Evolutionary conservation across 2,329 filamentous ascomycete species (phyloP).

Genomic region (Alternaria hordeiaustralica): DNA sequence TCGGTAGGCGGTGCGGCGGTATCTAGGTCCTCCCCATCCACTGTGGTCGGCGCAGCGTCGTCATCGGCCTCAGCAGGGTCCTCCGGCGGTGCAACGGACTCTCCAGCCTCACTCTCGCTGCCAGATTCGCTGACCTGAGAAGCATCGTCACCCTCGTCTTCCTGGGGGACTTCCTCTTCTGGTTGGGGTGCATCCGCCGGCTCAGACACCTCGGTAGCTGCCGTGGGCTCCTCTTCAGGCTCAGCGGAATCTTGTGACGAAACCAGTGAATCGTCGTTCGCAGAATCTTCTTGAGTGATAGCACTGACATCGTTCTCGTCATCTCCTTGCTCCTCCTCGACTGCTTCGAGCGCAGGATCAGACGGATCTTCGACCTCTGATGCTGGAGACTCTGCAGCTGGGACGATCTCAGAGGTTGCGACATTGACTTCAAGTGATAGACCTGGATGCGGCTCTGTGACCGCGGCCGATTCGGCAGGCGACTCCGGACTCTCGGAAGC

Average conservation of each 20-base stretch:
- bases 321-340: background rate
- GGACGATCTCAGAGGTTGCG: conserved; percentile 2
- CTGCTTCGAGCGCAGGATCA: background rate
- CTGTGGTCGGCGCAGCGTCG: background rate
- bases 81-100: background rate
- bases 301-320: background rate
- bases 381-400: background rate
- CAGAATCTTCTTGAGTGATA: background rate
- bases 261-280: background rate
- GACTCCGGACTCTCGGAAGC: background rate
- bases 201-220: conserved; percentile 2
- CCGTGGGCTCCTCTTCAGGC: conserved; percentile 1
- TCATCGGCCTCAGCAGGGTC: background rate
- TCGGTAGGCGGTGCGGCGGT: background rate
- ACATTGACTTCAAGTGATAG: conserved; percentile 2
- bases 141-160: background rate
- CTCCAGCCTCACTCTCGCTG: background rate
- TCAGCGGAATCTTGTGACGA: conserved; percentile 7
- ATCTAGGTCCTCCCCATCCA: background rate
- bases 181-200: conserved; percentile 2
- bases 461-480: background rate
- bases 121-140: background rate
- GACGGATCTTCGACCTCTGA: background rate
- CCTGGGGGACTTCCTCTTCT: background rate
- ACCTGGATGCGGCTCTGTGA: background rate